Conservation (phyloP, 139 green algal species). For the Trebouxia sp. region DNA sequence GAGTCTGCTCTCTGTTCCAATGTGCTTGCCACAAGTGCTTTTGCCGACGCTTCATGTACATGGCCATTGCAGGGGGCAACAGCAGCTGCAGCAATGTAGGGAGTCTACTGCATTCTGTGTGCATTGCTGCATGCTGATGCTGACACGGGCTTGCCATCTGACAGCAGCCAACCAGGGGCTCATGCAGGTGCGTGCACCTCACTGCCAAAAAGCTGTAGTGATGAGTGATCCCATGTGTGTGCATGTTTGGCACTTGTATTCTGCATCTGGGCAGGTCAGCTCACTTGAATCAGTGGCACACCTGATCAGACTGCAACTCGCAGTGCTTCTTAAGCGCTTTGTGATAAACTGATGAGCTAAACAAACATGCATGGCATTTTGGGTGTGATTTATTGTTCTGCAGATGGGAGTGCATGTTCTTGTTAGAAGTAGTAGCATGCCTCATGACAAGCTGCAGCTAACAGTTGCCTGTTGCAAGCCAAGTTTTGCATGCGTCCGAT, state of each 20-base stretch:
- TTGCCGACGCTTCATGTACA: background rate
- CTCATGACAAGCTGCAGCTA: too few relatives aligned
- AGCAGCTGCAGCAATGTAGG: background rate
- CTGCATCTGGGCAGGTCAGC: background rate
- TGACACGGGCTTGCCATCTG: background rate
- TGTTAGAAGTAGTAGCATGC: too few relatives aligned
- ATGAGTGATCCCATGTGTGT: background rate
- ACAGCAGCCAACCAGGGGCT: background rate
- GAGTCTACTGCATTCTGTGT: background rate
- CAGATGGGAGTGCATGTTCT: too few relatives aligned
- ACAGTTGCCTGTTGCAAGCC: too few relatives aligned
- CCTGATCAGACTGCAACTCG: too few relatives aligned
- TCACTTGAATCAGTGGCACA: too few relatives aligned
- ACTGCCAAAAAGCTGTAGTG: background rate
- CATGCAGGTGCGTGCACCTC: background rate
- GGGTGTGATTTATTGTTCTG: too few relatives aligned
- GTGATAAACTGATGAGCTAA: too few relatives aligned
- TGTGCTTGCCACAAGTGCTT: background rate
- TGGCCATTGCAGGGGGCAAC: background rate
- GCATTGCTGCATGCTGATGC: background rate
- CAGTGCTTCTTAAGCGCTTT: too few relatives aligned
- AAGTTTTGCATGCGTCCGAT: too few relatives aligned
- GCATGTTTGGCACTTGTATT: background rate
- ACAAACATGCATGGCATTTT: too few relatives aligned
- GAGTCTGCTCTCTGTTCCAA: background rate